Conservation (phyloP, 148 eudicot genomes). For the Rhododendron ovatum region DNA sequence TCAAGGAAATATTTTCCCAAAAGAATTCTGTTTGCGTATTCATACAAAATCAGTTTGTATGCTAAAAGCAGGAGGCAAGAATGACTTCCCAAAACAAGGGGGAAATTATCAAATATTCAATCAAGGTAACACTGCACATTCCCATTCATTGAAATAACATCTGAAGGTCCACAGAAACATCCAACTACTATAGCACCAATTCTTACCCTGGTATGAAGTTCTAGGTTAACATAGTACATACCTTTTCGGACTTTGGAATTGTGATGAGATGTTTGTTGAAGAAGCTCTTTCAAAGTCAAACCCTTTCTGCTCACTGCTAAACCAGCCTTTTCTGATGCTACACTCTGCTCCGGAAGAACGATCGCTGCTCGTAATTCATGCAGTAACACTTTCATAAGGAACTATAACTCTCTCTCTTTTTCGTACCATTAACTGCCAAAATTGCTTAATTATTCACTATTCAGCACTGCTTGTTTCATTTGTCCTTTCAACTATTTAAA, state of each 20-base stretch:
- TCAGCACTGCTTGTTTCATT: not conserved
- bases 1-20: not conserved
- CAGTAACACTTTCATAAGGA: constrained; percentile 7
- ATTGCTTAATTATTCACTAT: not conserved
- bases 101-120: not conserved
- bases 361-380: constrained; percentile 49
- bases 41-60: not conserved
- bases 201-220: not conserved
- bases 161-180: not conserved
- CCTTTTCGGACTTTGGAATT: constrained; percentile 92
- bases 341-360: constrained; percentile 89
- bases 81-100: not conserved
- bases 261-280: constrained; percentile 93
- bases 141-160: not conserved
- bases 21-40: not conserved
- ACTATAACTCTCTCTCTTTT: not conserved
- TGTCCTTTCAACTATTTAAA: not conserved
- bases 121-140: not conserved
- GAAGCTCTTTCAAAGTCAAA: constrained; percentile 84
- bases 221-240: constrained; percentile 9
- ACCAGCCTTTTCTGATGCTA: constrained; percentile 80
- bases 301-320: constrained; percentile 88
- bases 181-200: not conserved
- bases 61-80: not conserved
- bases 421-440: not conserved